These are phyloP conservation scores for Stachybotrys elegans DNA, from an alignment of 2,329 filamentous ascomycete genomes.

Conservation along the genomic window DNA sequence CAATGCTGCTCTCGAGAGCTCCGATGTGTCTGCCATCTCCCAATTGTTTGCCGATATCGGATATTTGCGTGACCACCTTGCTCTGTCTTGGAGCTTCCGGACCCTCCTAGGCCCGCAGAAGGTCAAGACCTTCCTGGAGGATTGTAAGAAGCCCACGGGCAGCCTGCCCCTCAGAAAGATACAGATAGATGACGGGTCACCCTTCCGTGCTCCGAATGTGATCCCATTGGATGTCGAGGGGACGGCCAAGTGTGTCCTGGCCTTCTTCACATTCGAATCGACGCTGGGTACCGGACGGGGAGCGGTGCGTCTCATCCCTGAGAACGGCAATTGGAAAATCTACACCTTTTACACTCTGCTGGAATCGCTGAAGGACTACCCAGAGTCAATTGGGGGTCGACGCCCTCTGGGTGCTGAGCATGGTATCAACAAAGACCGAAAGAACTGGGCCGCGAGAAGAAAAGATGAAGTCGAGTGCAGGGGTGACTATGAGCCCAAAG, in stretches of 20 bases:
- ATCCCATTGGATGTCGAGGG: slow-evolving; percentile 43
- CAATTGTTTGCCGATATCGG: slow-evolving; percentile 38
- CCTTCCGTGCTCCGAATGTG: slow-evolving; percentile 37
- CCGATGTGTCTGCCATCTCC: slow-evolving; percentile 27
- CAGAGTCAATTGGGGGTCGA: slow-evolving; percentile 41
- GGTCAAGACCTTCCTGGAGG: slow-evolving; percentile 33
- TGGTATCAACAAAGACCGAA: slow-evolving; percentile 42
- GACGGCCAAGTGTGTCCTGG: slow-evolving; percentile 47
- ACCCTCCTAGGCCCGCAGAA: slow-evolving; percentile 39
- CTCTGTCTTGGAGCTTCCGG: slow-evolving; percentile 50
- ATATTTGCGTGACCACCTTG: slow-evolving; percentile 56
- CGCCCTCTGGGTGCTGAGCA: slow-evolving; percentile 54
- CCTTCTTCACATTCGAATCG: slow-evolving; percentile 51
- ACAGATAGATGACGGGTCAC: slow-evolving; percentile 38
- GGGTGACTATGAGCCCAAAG: slow-evolving; percentile 44
- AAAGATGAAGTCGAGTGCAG: slow-evolving; percentile 40
- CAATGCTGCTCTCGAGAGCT: slow-evolving; percentile 32
- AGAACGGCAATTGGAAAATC: slow-evolving; percentile 49
- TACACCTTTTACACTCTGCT: slow-evolving; percentile 60
- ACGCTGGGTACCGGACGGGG: slow-evolving; percentile 51
- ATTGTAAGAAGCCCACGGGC: slow-evolving; percentile 22
- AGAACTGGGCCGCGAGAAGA: slow-evolving; percentile 57
- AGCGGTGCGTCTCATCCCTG: slow-evolving; percentile 44
- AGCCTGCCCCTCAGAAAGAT: slow-evolving; percentile 38
- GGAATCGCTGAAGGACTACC: slow-evolving; percentile 45